These are phyloP conservation scores for Penicillium sclerotiorum DNA, from an alignment of 2,329 filamentous ascomycete genomes.

Conservation along the genomic window DNA sequence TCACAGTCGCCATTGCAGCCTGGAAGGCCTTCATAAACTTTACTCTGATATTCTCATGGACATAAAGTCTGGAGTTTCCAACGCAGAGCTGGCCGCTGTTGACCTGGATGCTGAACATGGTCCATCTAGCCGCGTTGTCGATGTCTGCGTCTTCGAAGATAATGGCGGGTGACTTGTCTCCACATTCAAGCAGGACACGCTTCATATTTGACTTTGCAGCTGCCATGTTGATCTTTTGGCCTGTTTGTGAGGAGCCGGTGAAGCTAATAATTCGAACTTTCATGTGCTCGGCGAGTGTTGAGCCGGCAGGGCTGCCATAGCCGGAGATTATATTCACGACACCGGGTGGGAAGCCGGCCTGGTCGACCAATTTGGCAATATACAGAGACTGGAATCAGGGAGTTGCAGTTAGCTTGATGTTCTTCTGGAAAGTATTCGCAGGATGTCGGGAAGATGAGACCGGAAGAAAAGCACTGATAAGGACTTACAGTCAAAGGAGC, in stretches of 20 bases:
- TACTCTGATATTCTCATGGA: constrained; percentile 82
- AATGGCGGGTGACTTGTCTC: constrained; percentile 39
- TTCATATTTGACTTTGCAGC: constrained; percentile 43
- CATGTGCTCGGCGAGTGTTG: constrained; percentile 58
- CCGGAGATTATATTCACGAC: constrained; percentile 60
- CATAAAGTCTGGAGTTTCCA: constrained; percentile 70
- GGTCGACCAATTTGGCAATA: constrained; percentile 40
- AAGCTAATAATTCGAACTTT: constrained; percentile 64
- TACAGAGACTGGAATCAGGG: constrained; percentile 31
- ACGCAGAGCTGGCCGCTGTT: constrained; percentile 64
- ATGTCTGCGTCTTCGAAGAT: constrained; percentile 47
- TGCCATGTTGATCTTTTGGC: constrained; percentile 53
- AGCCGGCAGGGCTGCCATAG: constrained; percentile 61
- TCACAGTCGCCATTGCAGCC: constrained; percentile 69
- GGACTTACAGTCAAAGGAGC: constrained; percentile 60
- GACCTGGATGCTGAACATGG: constrained; percentile 53
- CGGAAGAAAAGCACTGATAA: too few relatives aligned
- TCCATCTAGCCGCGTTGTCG: constrained; percentile 47
- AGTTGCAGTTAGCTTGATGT: too few relatives aligned
- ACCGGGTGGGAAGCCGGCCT: constrained; percentile 49
- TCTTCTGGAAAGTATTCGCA: too few relatives aligned
- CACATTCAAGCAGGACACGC: constrained; percentile 36
- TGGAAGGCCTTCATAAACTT: constrained; percentile 79
- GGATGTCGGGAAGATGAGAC: too few relatives aligned
- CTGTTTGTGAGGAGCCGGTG: constrained; percentile 61